Evolutionary conservation across 192 early-diverging fungal species (phyloP).

Genomic region (Backusella parvicylindrica): DNA sequence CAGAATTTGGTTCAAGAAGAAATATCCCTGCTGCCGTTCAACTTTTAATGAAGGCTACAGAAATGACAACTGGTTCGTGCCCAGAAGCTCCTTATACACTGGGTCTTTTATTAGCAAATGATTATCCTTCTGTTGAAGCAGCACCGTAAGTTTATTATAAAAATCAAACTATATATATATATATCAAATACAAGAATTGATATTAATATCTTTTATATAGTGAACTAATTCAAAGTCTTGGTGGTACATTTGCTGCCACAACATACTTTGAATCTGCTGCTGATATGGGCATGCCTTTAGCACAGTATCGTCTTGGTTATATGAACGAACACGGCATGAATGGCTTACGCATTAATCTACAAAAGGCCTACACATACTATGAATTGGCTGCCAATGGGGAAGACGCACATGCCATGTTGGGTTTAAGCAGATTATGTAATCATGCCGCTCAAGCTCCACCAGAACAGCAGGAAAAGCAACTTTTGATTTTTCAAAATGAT

Average conservation of each 20-base stretch:
- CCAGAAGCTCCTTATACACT: constrained; percentile 77
- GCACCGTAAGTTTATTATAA: constrained; percentile 21
- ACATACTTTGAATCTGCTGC: constrained; percentile 73
- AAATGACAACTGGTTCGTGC: constrained; percentile 68
- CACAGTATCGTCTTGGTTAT: constrained; percentile 77
- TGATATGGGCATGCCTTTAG: constrained; percentile 62
- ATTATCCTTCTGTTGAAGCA: constrained; percentile 49
- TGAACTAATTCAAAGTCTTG: constrained; percentile 67
- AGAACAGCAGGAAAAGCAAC: background rate
- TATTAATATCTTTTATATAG: background rate
- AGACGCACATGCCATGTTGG: background rate
- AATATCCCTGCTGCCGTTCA: constrained; percentile 77
- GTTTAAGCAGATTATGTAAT: background rate
- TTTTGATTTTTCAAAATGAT: background rate
- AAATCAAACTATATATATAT: background rate
- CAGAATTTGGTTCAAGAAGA: constrained; percentile 59
- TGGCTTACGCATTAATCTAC: background rate
- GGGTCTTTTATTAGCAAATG: constrained; percentile 71
- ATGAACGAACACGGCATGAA: constrained; percentile 71
- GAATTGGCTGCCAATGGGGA: background rate
- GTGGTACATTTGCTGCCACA: constrained; percentile 59
- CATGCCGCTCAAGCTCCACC: background rate
- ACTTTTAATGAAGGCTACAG: constrained; percentile 72
- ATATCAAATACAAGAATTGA: background rate
- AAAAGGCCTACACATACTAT: background rate